Conservation (phyloP, 2,329 filamentous ascomycete species). For the Fusarium pseudoanthophilum region DNA sequence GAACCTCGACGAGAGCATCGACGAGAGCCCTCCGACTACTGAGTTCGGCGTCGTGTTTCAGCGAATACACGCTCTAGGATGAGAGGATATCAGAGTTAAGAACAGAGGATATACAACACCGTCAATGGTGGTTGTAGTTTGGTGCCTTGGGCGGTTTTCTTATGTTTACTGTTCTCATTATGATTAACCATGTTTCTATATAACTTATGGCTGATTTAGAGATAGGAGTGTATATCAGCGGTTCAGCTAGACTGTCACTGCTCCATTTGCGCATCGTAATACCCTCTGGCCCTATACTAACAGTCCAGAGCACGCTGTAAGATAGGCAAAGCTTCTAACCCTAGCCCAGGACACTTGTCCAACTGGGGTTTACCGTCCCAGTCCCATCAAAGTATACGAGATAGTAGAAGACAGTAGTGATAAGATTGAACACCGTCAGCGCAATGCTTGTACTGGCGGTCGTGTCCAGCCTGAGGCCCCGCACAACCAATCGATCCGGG, state of each 20-base stretch:
- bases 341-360: conserved; percentile 8
- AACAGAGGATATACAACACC: not conserved
- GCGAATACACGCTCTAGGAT: fast-evolving
- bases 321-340: fast-evolving
- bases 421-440: conserved; percentile 1
- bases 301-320: not conserved
- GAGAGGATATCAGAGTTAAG: no score
- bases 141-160: no score
- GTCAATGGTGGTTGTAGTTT: no score
- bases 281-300: not conserved
- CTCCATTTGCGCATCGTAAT: not conserved
- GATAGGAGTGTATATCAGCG: not conserved
- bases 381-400: conserved; percentile 13
- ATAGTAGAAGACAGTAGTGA: conserved; percentile 9
- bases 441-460: not conserved
- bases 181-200: fast-evolving
- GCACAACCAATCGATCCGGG: not conserved
- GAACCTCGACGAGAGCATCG: not conserved
- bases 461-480: not conserved
- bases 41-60: fast-evolving
- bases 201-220: not conserved
- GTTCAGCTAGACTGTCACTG: fast-evolving
- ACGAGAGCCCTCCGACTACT: not conserved
- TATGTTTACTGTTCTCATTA: not conserved
- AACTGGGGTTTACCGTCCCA: not conserved